A percentile compares a stretch with the other conserved stretches of the same genome.
These are phyloP conservation scores for Lactifluus rugatus DNA, from an alignment of 768 basidiomycete genomes.

Conservation along the genomic window DNA sequence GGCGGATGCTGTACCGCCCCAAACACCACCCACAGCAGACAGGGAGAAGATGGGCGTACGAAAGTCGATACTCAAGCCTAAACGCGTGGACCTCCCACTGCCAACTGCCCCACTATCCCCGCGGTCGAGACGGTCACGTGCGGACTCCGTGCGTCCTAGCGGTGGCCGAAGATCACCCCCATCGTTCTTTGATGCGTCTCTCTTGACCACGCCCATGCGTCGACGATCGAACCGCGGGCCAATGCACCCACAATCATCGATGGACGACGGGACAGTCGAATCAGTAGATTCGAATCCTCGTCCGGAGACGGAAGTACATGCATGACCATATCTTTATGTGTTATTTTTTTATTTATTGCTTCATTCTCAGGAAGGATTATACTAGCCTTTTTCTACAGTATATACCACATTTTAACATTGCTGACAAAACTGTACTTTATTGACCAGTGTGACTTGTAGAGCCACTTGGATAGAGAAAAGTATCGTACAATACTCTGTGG, in stretches of 20 bases:
- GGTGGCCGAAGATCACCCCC: conserved; percentile 7
- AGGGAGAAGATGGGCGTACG: conserved; percentile 40
- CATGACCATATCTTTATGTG: conserved; percentile 18
- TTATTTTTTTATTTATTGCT: background rate
- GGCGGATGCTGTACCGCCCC: conserved; percentile 19
- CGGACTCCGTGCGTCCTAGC: conserved; percentile 8
- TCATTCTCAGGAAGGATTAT: background rate
- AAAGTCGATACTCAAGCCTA: conserved; percentile 65
- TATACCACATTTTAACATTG: background rate
- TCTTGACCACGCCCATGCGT: conserved; percentile 15
- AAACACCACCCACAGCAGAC: conserved; percentile 26
- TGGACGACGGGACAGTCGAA: conserved; percentile 42
- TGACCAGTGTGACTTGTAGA: background rate
- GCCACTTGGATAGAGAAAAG: background rate
- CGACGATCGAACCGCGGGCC: conserved; percentile 25
- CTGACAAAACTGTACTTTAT: background rate
- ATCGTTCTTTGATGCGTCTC: conserved; percentile 9
- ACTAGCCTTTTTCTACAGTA: background rate
- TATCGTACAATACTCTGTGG: background rate
- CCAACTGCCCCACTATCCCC: conserved; percentile 42
- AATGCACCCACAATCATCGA: conserved; percentile 27
- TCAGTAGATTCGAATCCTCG: conserved; percentile 39
- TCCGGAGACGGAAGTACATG: conserved; percentile 18
- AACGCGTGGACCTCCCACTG: conserved; percentile 55
- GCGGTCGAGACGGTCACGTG: background rate